Evolutionary conservation across 305 asterid species (phyloP), one percentile per base, ranked within the genome.

Genomic region (Solanum hybrid): DNA sequence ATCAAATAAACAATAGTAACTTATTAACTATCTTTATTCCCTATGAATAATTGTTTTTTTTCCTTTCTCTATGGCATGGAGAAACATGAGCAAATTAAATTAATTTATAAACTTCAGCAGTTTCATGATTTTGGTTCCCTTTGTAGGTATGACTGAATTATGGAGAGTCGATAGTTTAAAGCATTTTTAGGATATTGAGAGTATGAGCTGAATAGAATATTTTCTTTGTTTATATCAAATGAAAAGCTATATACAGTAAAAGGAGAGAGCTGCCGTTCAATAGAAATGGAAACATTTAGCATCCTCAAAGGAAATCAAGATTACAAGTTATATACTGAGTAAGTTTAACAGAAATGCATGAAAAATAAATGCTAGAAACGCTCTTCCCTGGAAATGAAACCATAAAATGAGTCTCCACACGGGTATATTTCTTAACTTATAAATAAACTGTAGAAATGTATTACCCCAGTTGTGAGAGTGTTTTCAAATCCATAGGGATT

Each of bases 391-490:
- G 75, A 57, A 29, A 51, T 29, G 40, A 84, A 51, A 51, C 42
- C 42, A 84, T 51, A 51, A 83, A 84, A 46, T 51, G 31, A 84
- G 40, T 51, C 11, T 31, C 75, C 20, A 3, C 40, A 29, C 24
- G 4, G 31, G 26, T 28, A 84, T 84, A 51, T 84, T 83, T 51
- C 42, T 84, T 34, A 84, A 84, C 74, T 57, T 51, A 10, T 10
- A 11, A 83, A 46, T 84, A 16, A 83, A 31, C 74, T 51, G 31
- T 51, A 51, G 40, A 29, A 20, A 31, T 29, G 31, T 51, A 84
- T 51, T 93, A 97, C 98, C 97, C 98, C 99, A n/a, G 98, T 94
- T 7, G 99, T 97, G 83, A 96, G 93, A 46, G 98, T 97, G 94
- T 97, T 95, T 91, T 96, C 98, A 85, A 91, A 96, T 90, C 98